phyloP scores from a whole-genome alignment of 2,329 filamentous ascomycete species.

The Immersiporthe knoxdaviesiana region DNA sequence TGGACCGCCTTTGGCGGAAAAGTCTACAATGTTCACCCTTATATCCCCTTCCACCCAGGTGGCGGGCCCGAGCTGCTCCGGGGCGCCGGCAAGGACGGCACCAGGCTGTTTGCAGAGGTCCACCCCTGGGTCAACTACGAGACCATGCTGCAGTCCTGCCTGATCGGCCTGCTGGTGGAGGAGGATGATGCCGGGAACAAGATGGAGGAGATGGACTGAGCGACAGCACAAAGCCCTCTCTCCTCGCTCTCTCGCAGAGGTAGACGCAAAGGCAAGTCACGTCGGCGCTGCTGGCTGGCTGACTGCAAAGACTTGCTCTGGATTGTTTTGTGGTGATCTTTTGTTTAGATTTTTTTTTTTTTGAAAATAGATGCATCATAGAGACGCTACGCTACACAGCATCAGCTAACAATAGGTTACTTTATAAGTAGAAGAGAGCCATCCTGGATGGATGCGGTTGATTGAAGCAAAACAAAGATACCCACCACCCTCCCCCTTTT shows the following conservation, averaged over 20 bases:
- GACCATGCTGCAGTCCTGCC: constrained; percentile 66
- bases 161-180: constrained; percentile 66
- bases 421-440: neutral
- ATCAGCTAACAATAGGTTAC: neutral
- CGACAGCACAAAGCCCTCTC: neutral
- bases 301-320: neutral
- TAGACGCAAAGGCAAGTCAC: neutral
- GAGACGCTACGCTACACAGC: neutral
- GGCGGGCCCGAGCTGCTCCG: constrained; percentile 74
- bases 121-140: constrained; percentile 76
- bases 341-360: no score
- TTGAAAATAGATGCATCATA: constrained; percentile 3
- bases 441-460: neutral
- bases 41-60: constrained; percentile 88
- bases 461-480: constrained; percentile 4
- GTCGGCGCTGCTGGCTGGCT: neutral
- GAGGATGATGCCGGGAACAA: constrained; percentile 49
- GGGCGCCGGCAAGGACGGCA: constrained; percentile 64
- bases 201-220: constrained; percentile 66
- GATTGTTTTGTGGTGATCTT: neutral
- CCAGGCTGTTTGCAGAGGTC: constrained; percentile 65
- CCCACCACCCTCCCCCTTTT: neutral
- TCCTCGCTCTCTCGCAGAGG: neutral
- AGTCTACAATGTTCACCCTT: constrained; percentile 93
- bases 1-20: constrained; percentile 90